Percentiles rank a stretch among this genome's conserved stretches.
phyloP scores from a whole-genome alignment of 2,329 filamentous ascomycete species.

The Calonectria ilicicola region DNA sequence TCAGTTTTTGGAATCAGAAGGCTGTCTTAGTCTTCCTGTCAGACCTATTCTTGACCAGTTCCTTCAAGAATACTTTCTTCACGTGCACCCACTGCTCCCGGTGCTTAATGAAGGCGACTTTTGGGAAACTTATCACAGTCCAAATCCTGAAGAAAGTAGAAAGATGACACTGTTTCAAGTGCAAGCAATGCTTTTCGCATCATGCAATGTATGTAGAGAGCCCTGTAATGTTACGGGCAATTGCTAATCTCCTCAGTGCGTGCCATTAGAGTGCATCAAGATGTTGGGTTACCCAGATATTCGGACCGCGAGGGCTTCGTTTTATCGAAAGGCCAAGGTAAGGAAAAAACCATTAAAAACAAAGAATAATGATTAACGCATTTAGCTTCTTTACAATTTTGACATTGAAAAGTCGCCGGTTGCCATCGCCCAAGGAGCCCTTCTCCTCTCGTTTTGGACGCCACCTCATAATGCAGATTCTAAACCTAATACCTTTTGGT shows the following conservation, averaged over 20 bases:
- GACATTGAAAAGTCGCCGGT: not conserved
- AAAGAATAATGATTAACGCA: not conserved
- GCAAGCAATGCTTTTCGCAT: not conserved
- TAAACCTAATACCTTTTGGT: conserved; percentile 7
- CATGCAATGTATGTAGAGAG: not conserved
- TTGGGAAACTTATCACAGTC: not conserved
- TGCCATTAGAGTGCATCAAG: not conserved
- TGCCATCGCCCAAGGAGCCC: not conserved
- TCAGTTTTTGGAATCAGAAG: not conserved
- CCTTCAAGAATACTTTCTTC: conserved; percentile 4
- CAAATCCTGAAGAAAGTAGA: not conserved
- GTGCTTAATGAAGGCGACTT: conserved; percentile 2
- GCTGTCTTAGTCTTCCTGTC: not conserved
- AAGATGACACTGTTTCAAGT: not conserved
- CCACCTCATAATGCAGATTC: not conserved
- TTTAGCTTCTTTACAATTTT: conserved; percentile 1
- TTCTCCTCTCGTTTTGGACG: conserved; percentile 7
- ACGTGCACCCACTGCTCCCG: conserved; percentile 1
- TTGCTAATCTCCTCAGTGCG: not conserved
- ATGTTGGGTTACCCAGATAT: not conserved
- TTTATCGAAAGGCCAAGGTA: conserved; percentile 12
- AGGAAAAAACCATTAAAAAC: too few relatives aligned
- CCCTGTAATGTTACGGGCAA: too few relatives aligned
- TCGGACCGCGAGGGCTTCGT: conserved; percentile 14
- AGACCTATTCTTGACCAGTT: conserved; percentile 1